Percentiles rank a stretch among this genome's conserved stretches.
phyloP scores from a whole-genome alignment of 1,139 yeast species.

The Candida neerlandica region DNA sequence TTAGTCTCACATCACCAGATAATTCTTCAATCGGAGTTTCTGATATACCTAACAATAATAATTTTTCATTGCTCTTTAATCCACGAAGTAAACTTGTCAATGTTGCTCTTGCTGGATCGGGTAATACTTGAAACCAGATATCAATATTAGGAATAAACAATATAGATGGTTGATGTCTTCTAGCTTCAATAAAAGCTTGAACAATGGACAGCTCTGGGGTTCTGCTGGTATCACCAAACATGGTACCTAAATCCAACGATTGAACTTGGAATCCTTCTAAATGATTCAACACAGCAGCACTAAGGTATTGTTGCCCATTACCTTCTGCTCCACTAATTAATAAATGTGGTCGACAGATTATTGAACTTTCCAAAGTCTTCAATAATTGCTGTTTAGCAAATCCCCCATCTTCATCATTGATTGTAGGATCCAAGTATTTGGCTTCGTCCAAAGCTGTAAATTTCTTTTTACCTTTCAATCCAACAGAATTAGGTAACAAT shows the following conservation, averaged over 20 bases:
- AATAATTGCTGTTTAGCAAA: slow-evolving; percentile 67
- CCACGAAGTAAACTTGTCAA: slow-evolving; percentile 69
- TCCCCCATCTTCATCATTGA: slow-evolving; percentile 63
- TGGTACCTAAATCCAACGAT: slow-evolving; percentile 74
- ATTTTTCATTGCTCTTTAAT: slow-evolving; percentile 69
- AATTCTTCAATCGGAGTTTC: slow-evolving; percentile 45
- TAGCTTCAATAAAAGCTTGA: slow-evolving; percentile 84
- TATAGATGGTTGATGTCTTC: slow-evolving; percentile 88
- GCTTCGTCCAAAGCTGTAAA: slow-evolving; percentile 71
- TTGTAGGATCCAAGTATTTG: slow-evolving; percentile 60
- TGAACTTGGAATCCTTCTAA: slow-evolving; percentile 93
- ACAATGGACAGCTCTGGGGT: slow-evolving; percentile 85
- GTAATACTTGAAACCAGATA: slow-evolving; percentile 70
- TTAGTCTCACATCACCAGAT: slow-evolving; percentile 39
- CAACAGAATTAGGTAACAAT: slow-evolving; percentile 61
- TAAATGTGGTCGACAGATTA: slow-evolving; percentile 82
- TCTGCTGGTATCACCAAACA: slow-evolving; percentile 79
- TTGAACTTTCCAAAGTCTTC: slow-evolving; percentile 58
- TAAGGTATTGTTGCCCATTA: slow-evolving; percentile 84
- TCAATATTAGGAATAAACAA: slow-evolving; percentile 83
- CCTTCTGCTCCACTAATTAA: slow-evolving; percentile 77
- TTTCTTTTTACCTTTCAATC: slow-evolving; percentile 40
- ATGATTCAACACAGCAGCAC: slow-evolving; percentile 78
- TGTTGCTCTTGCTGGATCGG: slow-evolving; percentile 71
- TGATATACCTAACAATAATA: slow-evolving; percentile 77